Percentiles rank a stretch among this genome's conserved stretches.
phyloP scores from a whole-genome alignment of 225 moss, liverwort and hornwort species.

The Asterella californica region DNA sequence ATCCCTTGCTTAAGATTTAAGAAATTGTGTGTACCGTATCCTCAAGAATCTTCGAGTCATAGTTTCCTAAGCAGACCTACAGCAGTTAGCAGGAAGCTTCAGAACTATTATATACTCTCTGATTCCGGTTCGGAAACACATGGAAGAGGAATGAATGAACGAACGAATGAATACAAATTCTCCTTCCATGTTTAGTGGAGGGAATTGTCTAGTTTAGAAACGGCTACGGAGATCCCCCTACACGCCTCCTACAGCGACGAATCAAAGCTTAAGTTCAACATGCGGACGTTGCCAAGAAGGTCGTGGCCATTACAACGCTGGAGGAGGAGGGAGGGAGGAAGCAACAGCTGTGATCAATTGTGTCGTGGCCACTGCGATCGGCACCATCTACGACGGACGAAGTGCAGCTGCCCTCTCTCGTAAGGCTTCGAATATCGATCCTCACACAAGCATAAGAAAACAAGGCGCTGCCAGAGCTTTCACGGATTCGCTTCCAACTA shows the following conservation, averaged over 20 bases:
- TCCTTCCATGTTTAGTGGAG: not conserved
- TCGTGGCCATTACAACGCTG: slow-evolving; percentile 13
- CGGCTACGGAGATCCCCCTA: slow-evolving; percentile 10
- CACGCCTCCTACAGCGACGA: slow-evolving; percentile 6
- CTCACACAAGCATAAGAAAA: too few relatives aligned
- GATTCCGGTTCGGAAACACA: too few relatives aligned
- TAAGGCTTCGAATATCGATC: too few relatives aligned
- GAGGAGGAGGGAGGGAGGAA: not conserved
- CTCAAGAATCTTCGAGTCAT: not conserved
- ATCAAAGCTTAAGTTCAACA: not conserved
- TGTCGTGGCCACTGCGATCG: slow-evolving; percentile 6
- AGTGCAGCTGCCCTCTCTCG: not conserved
- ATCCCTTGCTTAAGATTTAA: not conserved
- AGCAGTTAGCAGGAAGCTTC: not conserved
- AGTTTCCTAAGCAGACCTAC: not conserved
- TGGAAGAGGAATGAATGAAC: too few relatives aligned
- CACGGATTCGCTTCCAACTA: too few relatives aligned
- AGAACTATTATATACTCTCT: not conserved
- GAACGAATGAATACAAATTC: not conserved
- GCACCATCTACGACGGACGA: not conserved
- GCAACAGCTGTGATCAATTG: slow-evolving; percentile 1
- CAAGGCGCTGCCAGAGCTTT: too few relatives aligned
- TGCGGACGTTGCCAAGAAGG: slow-evolving; percentile 2
- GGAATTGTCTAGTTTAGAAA: not conserved
- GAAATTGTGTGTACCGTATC: not conserved